Evolutionary conservation across 164 flowering plant species (phyloP), one percentile per base, ranked within the genome.

Genomic region (Platanus orientalis): DNA sequence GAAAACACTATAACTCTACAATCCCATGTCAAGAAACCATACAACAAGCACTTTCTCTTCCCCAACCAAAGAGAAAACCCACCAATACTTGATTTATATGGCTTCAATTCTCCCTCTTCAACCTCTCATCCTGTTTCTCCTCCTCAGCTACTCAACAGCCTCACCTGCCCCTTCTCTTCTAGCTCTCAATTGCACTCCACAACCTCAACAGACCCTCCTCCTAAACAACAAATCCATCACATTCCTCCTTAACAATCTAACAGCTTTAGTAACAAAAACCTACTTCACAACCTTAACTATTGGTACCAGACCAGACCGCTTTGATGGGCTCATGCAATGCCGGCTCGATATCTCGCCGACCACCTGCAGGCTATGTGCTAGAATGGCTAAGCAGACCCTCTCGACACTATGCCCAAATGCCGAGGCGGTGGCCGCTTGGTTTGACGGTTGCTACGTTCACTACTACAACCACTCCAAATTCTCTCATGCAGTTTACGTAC

Each of bases 391-490:
- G 25, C 57, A 20, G 11, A 39, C 62, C 36, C 25, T 61, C 47
- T 36, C 28, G 0, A 42, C 17, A 0, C 27, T 47, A 10, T 71
- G 70, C 48, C 65, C 60, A 0, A 24, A 42, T 23, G 57, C 74
- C 9, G 54, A 48, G 11, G 26, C 66, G 4, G 60, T 25, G 24
- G 17, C 63, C 0, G 69, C 67, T 42, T 71, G 74, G 74, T 66
- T 61, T 34, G 63, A 71, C 23, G 66, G 62, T 61, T 71, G 74
- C 32, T 66, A 61, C 55, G 5, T 66, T 30, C 60, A 71, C 24
- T 71, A 65, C 62, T 50, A 39, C 53, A 24, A 49, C 58, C 30
- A 20, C 50, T 16, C 9, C 29, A 49, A 39, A 47, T 54, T 40
- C 47, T 59, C 68, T 54, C 53, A 10, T 19, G 28, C 53, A 19